These are phyloP conservation scores for Trichoderma atrobrunneum DNA, from an alignment of 2,329 filamentous ascomycete genomes.

Conservation along the genomic window DNA sequence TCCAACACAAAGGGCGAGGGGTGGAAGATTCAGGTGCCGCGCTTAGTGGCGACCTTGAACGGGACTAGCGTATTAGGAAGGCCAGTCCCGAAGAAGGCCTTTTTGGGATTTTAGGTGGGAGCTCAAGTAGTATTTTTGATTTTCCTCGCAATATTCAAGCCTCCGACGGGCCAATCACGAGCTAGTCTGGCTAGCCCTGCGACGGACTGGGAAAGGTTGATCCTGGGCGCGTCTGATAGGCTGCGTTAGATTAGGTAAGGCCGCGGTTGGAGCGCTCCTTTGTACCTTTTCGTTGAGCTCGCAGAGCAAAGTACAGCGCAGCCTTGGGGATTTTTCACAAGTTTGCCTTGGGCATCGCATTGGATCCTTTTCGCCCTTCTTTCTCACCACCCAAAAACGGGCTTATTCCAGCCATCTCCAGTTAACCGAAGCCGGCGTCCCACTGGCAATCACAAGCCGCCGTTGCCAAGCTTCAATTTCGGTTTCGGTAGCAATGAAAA, in stretches of 20 bases:
- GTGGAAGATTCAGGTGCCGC: conserved; percentile 19
- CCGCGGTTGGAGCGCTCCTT: not conserved
- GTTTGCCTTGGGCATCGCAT: not conserved
- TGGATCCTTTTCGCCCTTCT: not conserved
- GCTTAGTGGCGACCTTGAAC: conserved; percentile 6
- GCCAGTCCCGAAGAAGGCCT: conserved; percentile 3
- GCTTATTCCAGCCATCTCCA: conserved; percentile 12
- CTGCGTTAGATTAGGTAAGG: not conserved
- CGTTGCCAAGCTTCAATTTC: not conserved
- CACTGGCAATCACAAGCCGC: not conserved
- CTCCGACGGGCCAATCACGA: conserved; percentile 17
- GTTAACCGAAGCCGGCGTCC: conserved; percentile 14
- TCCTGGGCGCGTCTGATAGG: not conserved
- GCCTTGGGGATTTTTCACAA: not conserved
- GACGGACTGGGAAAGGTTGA: conserved; percentile 4
- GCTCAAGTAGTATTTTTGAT: not conserved
- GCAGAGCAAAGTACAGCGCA: not conserved
- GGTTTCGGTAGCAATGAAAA: not conserved
- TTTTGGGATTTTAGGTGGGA: not conserved
- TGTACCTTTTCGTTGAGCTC: not conserved
- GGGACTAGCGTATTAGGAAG: not conserved
- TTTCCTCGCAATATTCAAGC: conserved; percentile 10
- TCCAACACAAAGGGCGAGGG: conserved; percentile 21
- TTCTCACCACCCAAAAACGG: conserved; percentile 14
- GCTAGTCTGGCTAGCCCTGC: conserved; percentile 14